phyloP scores from a whole-genome alignment of 805 yeast species.

The Yamadazyma sp. region DNA sequence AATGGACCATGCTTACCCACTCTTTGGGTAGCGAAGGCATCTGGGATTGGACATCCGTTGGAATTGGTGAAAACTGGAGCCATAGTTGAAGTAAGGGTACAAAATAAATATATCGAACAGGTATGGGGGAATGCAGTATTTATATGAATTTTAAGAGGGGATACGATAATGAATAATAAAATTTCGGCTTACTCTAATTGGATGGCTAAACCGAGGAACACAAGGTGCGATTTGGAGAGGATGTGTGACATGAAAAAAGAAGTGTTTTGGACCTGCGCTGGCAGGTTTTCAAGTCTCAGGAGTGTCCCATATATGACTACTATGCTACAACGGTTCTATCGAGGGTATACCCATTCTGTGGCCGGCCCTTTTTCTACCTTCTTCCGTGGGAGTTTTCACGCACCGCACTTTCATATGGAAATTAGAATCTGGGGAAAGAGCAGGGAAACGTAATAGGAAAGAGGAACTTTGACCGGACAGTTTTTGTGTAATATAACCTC shows the following conservation, averaged over 20 bases:
- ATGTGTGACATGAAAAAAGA: no score
- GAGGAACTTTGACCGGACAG: neutral
- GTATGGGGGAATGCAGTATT: conserved; percentile 1
- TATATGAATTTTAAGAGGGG: conserved; percentile 11
- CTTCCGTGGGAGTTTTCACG: conserved; percentile 1
- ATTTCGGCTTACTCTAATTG: conserved; percentile 10
- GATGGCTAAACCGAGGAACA: conserved; percentile 10
- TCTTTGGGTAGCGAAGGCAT: conserved; percentile 74
- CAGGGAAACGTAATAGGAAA: neutral
- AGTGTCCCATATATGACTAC: no score
- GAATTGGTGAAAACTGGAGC: conserved; percentile 68
- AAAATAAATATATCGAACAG: conserved; percentile 2
- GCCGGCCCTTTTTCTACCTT: neutral
- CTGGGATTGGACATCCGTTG: conserved; percentile 71
- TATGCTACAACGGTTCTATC: no score
- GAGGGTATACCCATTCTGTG: no score
- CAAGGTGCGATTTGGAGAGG: no score
- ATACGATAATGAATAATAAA: conserved; percentile 10
- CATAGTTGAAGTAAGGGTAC: conserved; percentile 20
- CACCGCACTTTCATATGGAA: conserved; percentile 9
- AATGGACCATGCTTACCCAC: conserved; percentile 75
- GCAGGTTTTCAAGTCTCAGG: no score
- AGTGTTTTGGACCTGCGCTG: no score
- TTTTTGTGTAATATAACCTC: neutral
- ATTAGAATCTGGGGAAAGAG: conserved; percentile 11